Base-by-base conservation (phyloP, 805 yeast genomes). In the Wickerhamiella spandovensis region DNA sequence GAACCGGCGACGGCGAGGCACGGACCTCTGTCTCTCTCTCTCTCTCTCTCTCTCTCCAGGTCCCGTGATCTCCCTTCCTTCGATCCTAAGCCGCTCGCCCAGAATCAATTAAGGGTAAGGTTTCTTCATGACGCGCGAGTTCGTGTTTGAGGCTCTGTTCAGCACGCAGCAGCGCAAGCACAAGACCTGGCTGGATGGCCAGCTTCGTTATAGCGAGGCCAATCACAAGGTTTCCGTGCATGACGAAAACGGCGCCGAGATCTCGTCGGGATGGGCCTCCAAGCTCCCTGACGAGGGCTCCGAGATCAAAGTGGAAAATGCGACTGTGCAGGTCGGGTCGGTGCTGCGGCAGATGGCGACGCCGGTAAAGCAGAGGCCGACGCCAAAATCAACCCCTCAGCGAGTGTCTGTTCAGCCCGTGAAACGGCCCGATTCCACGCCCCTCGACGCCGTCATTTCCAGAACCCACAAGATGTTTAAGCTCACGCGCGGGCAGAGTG, bases 151-250 rank as follows among this genome's bases (percentile, higher is more conserved):
- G 37, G 46, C 23, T 3, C 37, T 44, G 23, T 44, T n/a, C 35
- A 44, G 46, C 23, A 28, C 23, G 5, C 46, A 44, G 38, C 46
- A 44, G 38, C 46, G 47, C 18, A 50, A 50, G 30, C 45, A 43
- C 25, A 50, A 50, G 28, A 39, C 43, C 2, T 50, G 53, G 53
- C 30, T 46, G 15, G 53, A 50, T 23, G 53, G 53, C 28, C 35
- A 28, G 18, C 44, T 43, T 5, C 42, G 44, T 21, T 50, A 47
- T 43, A 43, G 21, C 6, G 47, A 46, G 18, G 13, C 44, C 5
- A 47, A 47, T 12, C 21, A 37, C 20, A 43, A 43, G 28, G 43
- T 47, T 2, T 17, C 38, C 10, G 46, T 50, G 30, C 35, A 43
- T 18, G 50, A 50, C 22, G 49, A 47, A 24, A 24, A n/a, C 13